Percentiles rank a stretch among this genome's conserved stretches.
Evolutionary conservation across 139 green algal genomes (phyloP).

Genomic region (Medakamo hakoo): DNA sequence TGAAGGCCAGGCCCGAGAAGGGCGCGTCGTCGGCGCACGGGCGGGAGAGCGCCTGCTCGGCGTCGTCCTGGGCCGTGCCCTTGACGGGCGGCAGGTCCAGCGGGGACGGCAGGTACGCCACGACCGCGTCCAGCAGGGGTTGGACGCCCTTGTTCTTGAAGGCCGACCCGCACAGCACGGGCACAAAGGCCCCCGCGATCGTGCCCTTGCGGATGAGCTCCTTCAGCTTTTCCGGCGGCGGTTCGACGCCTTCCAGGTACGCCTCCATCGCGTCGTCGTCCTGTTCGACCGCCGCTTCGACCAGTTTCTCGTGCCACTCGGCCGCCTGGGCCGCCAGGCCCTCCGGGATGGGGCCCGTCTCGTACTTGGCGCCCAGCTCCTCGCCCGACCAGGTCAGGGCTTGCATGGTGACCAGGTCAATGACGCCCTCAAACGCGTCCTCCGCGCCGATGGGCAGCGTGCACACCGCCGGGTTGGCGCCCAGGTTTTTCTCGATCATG

Average conservation of each 20-base stretch:
- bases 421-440: conserved; percentile 78
- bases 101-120: conserved; percentile 89
- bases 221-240: conserved; percentile 34
- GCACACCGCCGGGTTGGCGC: conserved; percentile 60
- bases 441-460: conserved; percentile 89
- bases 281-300: conserved; percentile 79
- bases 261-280: conserved; percentile 53
- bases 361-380: conserved; percentile 86
- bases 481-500: conserved; percentile 77
- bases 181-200: conserved; percentile 65
- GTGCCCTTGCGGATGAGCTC: conserved; percentile 85
- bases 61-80: conserved; percentile 22
- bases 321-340: conserved; percentile 63
- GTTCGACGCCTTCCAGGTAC: conserved; percentile 41
- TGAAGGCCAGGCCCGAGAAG: conserved; percentile 95
- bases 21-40: conserved; percentile 60
- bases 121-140: conserved; percentile 90
- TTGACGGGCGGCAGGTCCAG: conserved; percentile 42
- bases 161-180: conserved; percentile 84
- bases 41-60: conserved; percentile 50
- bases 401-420: conserved; percentile 98
- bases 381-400: conserved; percentile 79
- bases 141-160: conserved; percentile 99
- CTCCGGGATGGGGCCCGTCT: conserved; percentile 65
- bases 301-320: conserved; percentile 77